Conservation (phyloP, 306 rosid genomes). For the Lathyrus sativus region DNA sequence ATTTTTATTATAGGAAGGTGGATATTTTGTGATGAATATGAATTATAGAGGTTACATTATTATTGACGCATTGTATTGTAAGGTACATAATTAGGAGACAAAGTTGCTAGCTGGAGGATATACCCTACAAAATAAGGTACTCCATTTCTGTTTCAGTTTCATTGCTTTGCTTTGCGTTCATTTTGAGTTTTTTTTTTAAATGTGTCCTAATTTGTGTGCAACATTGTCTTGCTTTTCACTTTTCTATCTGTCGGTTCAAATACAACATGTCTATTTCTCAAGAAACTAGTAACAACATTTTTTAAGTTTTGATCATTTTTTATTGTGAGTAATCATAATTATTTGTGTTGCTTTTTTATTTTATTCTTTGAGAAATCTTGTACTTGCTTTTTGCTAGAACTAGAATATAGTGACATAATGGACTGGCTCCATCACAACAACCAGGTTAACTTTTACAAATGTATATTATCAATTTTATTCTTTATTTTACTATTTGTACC, state of each 20-base stretch:
- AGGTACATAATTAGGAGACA: slow-evolving; percentile 26
- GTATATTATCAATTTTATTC: not conserved
- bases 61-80: not conserved
- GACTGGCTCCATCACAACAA: not conserved
- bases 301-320: not conserved
- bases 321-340: not conserved
- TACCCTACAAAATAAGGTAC: not conserved
- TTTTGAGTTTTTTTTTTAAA: not conserved
- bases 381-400: not conserved
- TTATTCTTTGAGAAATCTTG: not conserved
- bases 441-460: not conserved
- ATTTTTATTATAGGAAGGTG: not conserved
- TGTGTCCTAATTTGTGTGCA: not conserved
- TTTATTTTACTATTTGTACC: not conserved
- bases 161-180: slow-evolving; percentile 19
- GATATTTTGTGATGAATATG: not conserved
- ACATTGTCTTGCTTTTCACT: not conserved
- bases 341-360: not conserved
- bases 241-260: slow-evolving; percentile 22
- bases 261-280: not conserved
- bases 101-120: slow-evolving; percentile 27
- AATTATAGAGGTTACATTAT: not conserved
- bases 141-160: not conserved
- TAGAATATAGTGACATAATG: not conserved
- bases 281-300: not conserved